Base-by-base conservation (phyloP, 768 basidiomycete species). In the Lentinula edodes region DNA sequence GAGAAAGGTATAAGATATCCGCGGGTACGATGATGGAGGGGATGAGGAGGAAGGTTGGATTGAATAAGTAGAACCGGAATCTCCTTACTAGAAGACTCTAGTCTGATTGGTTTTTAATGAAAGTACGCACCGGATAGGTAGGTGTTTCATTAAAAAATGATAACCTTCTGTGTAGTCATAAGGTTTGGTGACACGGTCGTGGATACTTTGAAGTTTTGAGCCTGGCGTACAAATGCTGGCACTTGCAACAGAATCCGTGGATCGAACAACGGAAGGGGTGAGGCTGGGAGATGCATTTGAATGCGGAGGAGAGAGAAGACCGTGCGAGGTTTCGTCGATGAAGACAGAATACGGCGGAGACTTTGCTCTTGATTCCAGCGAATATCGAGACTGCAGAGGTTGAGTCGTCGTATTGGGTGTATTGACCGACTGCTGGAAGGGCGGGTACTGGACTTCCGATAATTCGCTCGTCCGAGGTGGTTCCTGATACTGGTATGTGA, bases 111-210 rank as follows among this genome's bases (percentile, higher is more conserved):
- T 34, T 61, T 72, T 70, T 70, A 71, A 67, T 64, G 67, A 72
- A 71, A 66, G 71, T 66, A 86, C 89, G 75, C 71, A 91, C 93
- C 89, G 84, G 67, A 78, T 83, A 46, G 89, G 89, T 55, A 98
- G 79, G 74, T 94, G 91, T 76, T 93, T 91, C 93, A 98, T 98
- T 66, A 98, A 79, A 72, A 91, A 92, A 72, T 97, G 96, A 71
- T 98, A 98, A 20, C 94, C 94, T 77, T 97, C 90, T 15, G 93
- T 96, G 69, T 98, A 97, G 71, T 96, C 94, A 70, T 94, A 96
- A 5, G 93, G 90, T 69, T 83, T 80, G 15, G 86, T 84, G 50
- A 88, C 80, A 83, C 86, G 71, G 75, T 85, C 79, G 78, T 80
- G 76, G 78, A 91, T 74, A 76, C 82, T 76, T 77, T 87, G 80